Evolutionary conservation across 768 basidiomycete genomes (phyloP), one percentile per base, ranked within the genome.

Genomic region (Macrocybe gigantea): DNA sequence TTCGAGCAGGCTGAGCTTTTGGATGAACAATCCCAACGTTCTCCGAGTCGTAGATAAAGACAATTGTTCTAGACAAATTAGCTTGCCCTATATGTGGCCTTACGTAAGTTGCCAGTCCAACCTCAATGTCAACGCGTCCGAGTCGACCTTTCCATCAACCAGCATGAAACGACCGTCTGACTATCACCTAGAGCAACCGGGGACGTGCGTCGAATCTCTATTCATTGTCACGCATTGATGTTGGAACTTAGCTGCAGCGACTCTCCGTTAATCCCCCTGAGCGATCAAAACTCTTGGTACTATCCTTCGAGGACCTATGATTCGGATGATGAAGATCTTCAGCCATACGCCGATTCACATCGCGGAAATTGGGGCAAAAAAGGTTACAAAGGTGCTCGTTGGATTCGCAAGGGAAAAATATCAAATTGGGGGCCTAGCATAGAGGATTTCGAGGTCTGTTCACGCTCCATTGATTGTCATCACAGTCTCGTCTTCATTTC

Each of bases 351-450:
- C 22, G 71, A 73, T 32, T 65, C 74, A 36, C 71, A 71, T 9
- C 69, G 73, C 38, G 85, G 91, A 33, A 93, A 93, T 55, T 93
- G 91, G 88, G 91, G 91, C 2, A 78, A 82, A 50, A 93, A 93
- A 67, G 77, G 74, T 7, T 65, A 74, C 49, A 81, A 80, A 60
- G 83, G 82, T n/a, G 80, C 87, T 13, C 74, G 89, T 59, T 93
- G 89, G 89, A 74, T 87, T 42, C 79, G 89, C 12, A 78, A 75
- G 60, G 88, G 90, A 40, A 93, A 93, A 65, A 80, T 91, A 50
- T 78, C 80, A 30, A 72, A 83, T 10, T 93, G 91, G 91, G 88
- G 88, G 30, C 88, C 90, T 14, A 77, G 78, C 41, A 79, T 82
- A 70, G 88, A 88, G 33, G 88, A 92, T 49, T 90, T 87, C 84